Evolutionary conservation across 2,329 filamentous ascomycete species (phyloP), one percentile per base, ranked within the genome.

Genomic region (Clonostachys chloroleuca): DNA sequence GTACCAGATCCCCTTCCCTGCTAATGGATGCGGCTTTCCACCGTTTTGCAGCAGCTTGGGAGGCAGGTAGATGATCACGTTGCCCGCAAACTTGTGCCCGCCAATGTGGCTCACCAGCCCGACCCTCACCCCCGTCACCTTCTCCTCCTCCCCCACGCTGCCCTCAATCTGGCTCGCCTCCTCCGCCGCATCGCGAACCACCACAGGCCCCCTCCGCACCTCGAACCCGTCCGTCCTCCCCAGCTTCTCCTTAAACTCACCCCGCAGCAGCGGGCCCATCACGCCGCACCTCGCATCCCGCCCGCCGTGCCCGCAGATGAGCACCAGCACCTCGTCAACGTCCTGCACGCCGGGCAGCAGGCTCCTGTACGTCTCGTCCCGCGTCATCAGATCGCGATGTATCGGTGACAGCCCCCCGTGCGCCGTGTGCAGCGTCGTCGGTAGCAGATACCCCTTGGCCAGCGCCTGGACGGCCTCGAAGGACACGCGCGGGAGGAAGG

Each of bases 241-340:
- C 6, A 92, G 62, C 56, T 81, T 76, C 9, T 64, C 66, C 54
- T 82, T 76, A 55, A 97, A 97, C 56, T 91, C 86, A 0, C 67
- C 66, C 54, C 81, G 72, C 13, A 97, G 70, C 2, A 89, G 67
- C 0, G 91, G 90, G 0, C 89, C 92, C 52, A 92, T 74, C 18
- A 89, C 68, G 0, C 94, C 92, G 59, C 94, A 99, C 45, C 94
- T 78, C 57, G 75, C 72, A 61, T 99, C 94, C 12, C 94, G 77
- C 3, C 84, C 83, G 13, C 86, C 87, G 57, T 99, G 94, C 0
- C 91, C 90, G 60, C 94, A 99, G 40, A 96, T 86, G 17, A 97
- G 69, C 33, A 99, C 80, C n/a, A 89, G 57, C 5, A 91, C 74
- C 51, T 91, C 85, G 14, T 78, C 59, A 9, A 87, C 78, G 49